A percentile compares a stretch with the other conserved stretches of the same genome.
These are phyloP conservation scores for Echinochloa phyllopogon DNA, from an alignment of 176 grass and related monocot species.

Conservation along the genomic window DNA sequence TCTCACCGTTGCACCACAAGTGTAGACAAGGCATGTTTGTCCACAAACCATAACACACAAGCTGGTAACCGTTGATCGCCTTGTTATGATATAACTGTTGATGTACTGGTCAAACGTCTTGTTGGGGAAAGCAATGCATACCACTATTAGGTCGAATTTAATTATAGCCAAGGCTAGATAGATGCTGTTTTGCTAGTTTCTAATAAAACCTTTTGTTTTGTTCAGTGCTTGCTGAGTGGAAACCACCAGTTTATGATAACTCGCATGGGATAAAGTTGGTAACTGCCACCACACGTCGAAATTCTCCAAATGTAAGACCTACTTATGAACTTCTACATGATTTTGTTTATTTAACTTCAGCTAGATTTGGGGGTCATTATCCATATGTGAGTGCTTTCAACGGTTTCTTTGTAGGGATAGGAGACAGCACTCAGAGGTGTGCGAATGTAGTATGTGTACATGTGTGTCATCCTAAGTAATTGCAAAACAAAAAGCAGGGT, in stretches of 20 bases:
- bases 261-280: constrained; percentile 88
- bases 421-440: neutral
- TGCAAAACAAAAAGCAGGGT: neutral
- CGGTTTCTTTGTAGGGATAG: neutral
- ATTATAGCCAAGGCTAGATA: neutral
- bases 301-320: constrained; percentile 92
- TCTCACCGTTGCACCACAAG: neutral
- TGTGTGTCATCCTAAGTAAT: neutral
- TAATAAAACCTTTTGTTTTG: constrained; percentile 38
- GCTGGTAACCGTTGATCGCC: neutral
- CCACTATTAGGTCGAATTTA: neutral
- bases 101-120: neutral
- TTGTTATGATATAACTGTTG: neutral
- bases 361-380: neutral
- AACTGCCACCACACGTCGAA: constrained; percentile 93
- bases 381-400: neutral
- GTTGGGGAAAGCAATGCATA: neutral
- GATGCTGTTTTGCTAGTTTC: constrained; percentile 29
- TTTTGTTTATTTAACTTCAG: constrained; percentile 29
- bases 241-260: constrained; percentile 98
- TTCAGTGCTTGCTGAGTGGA: constrained; percentile 98
- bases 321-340: neutral
- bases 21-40: neutral
- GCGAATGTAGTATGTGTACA: neutral
- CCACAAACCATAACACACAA: neutral